Percentiles rank a stretch among this genome's conserved stretches.
These are phyloP conservation scores for Fusarium sp. DNA, from an alignment of 2,329 filamentous ascomycete genomes.

Conservation along the genomic window DNA sequence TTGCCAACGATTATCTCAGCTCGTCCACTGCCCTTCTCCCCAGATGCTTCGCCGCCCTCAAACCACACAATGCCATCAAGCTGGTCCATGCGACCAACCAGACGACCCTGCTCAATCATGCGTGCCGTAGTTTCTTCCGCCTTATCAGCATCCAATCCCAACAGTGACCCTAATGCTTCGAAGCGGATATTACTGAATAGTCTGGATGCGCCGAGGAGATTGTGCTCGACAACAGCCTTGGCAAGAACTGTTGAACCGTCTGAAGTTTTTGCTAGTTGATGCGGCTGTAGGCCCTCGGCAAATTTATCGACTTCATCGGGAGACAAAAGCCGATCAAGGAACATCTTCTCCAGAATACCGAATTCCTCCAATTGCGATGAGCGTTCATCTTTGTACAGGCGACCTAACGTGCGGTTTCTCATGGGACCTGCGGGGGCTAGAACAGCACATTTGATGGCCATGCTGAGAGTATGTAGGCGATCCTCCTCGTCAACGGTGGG, in stretches of 20 bases:
- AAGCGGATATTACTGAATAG: conserved; percentile 83
- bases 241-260: conserved; percentile 94
- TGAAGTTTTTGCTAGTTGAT: conserved; percentile 89
- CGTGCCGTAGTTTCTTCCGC: conserved; percentile 92
- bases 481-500: conserved; percentile 86
- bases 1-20: conserved; percentile 73
- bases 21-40: conserved; percentile 75
- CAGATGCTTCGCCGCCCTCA: conserved; percentile 77
- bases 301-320: conserved; percentile 89
- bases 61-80: conserved; percentile 91
- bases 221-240: conserved; percentile 95
- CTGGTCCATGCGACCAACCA: conserved; percentile 93
- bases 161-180: conserved; percentile 78
- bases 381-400: conserved; percentile 94
- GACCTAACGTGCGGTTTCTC: conserved; percentile 81
- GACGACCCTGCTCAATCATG: conserved; percentile 95
- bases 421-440: conserved; percentile 90
- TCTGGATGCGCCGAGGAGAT: conserved; percentile 85
- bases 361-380: conserved; percentile 81
- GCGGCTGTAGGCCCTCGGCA: conserved; percentile 80
- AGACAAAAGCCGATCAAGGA: conserved; percentile 85
- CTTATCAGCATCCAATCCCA: conserved; percentile 82
- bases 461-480: conserved; percentile 83
- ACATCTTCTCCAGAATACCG: conserved; percentile 96
- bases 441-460: conserved; percentile 92